Evolutionary conservation across 345 rosid species (phyloP), one percentile per base, ranked within the genome.

Genomic region (Viola odorata): DNA sequence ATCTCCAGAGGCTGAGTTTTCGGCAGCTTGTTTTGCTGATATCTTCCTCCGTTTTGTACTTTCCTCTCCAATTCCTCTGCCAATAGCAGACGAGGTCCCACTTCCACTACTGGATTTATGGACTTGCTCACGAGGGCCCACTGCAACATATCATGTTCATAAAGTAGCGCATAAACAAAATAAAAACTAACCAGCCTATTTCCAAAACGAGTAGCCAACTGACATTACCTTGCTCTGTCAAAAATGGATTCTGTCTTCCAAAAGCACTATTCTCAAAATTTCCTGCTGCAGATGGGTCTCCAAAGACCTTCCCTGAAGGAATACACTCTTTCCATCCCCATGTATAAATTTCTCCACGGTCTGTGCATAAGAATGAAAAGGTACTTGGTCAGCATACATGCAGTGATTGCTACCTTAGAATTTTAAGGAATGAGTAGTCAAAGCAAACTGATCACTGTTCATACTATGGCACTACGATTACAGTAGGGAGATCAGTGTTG

Each of bases 291-390:
- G 80, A 68, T 66, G 73, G 68, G 53, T 85, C 85, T 50, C 95
- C 91, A 5, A 85, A 77, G 53, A 86, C 73, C 57, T 81, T 88
- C 59, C 97, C 99, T 8, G 99, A 78, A 39, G 99, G 97, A 66
- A 95, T 78, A 70, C 99, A 95, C 73, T 95, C 99, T 68, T 77
- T 88, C 99, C 99, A 95, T 53, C 99, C 99, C 99, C 99, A 95
- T 37, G 99, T 91, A 66, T 81, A 91, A 58, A 95, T 91, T 62
- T 86, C 89, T 40, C 83, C 96, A 14, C 37, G 69, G 48, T 79
- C 99, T 95, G 75, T 53, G 44, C 69, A 70, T 51, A 72, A 12
- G 56, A 73, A 72, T 39, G 4, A n/a, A 55, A 63, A 13, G 23
- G 7, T 7, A 41, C 6, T 54, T 57, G 53, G 9, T 62, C 23